Base-by-base conservation (phyloP, 257 asterid species). In the Schizonepeta tenuifolia region DNA sequence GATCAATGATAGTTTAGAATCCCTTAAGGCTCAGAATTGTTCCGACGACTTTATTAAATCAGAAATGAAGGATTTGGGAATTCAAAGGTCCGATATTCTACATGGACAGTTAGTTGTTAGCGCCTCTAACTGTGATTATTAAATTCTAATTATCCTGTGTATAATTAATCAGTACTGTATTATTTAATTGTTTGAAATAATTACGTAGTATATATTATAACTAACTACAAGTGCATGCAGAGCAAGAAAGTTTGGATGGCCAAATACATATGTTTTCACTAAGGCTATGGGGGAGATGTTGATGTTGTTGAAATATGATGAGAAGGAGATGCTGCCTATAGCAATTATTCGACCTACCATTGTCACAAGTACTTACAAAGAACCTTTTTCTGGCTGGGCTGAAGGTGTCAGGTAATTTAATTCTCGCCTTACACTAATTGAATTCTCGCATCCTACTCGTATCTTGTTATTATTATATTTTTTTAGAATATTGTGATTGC, bases 221-320 rank as follows among this genome's bases (percentile, higher is more conserved):
- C n/a, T n/a, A n/a, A n/a, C n/a, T n/a, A n/a, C n/a, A n/a, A n/a
- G n/a, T n/a, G n/a, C n/a, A n/a, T n/a, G n/a, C n/a, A n/a, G n/a
- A 51, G 95, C 98, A 77, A 86, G 90, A 68, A 83, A 80, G 21
- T 90, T 65, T 73, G 98, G 97, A 78, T 93, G 98, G 98, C 97
- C 98, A 74, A 89, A 91, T 60, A 89, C 98, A 0, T 93, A 93
- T 35, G 97, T 91, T 38, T 93, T 90, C 78, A 87, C 96, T 0
- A 93, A 93, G 76, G 92, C 98, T 13, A 85, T 93, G 96, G 98
- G 94, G 40, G 98, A 93, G 76, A 89, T 89, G 97, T 43, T 89
- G 67, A 46, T 93, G 70, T 88, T 86, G n/a, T 57, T 74, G 66
- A 91, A 81, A 75, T 4, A 35, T 4, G 86, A 79, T 35, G 75